Evolutionary conservation across 345 rosid genomes (phyloP).

Genomic region (Psidium friedrichsthalianum): DNA sequence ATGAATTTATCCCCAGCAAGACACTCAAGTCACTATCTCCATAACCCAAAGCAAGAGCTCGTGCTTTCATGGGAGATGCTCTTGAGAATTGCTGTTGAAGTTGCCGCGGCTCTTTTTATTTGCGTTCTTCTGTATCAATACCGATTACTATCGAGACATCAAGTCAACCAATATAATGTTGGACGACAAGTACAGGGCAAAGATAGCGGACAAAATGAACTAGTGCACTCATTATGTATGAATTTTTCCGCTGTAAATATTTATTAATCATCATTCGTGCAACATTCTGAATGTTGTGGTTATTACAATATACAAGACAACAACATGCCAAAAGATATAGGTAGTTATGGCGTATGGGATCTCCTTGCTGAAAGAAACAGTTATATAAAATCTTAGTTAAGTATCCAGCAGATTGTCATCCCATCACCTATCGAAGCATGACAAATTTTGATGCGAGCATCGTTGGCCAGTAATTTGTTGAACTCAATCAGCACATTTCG

Average conservation of each 20-base stretch:
- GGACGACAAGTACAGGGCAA: too few species aligned
- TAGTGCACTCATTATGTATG: background rate
- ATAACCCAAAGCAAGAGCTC: too few species aligned
- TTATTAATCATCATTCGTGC: background rate
- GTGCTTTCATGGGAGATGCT: too few species aligned
- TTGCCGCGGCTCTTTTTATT: too few species aligned
- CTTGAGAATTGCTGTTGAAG: too few species aligned
- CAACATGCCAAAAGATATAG: background rate
- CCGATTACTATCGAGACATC: too few species aligned
- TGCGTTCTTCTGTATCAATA: too few species aligned
- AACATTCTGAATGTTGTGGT: background rate
- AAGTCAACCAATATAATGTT: too few species aligned
- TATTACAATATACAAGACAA: background rate
- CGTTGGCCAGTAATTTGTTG: slow-evolving; percentile 40
- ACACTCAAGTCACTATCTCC: too few species aligned
- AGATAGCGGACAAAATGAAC: background rate
- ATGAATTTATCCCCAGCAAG: too few species aligned
- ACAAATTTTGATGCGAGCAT: slow-evolving; percentile 43
- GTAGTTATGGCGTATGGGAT: background rate
- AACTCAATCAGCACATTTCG: slow-evolving; percentile 15
- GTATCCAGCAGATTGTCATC: slow-evolving; percentile 38
- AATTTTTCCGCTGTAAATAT: background rate
- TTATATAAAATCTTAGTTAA: background rate
- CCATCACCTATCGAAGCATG: slow-evolving; percentile 60
- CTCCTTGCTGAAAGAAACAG: background rate